Percentiles rank a stretch among this genome's conserved stretches.
Conservation (phyloP, 148 eudicot species). For the Diospyros lotus region DNA sequence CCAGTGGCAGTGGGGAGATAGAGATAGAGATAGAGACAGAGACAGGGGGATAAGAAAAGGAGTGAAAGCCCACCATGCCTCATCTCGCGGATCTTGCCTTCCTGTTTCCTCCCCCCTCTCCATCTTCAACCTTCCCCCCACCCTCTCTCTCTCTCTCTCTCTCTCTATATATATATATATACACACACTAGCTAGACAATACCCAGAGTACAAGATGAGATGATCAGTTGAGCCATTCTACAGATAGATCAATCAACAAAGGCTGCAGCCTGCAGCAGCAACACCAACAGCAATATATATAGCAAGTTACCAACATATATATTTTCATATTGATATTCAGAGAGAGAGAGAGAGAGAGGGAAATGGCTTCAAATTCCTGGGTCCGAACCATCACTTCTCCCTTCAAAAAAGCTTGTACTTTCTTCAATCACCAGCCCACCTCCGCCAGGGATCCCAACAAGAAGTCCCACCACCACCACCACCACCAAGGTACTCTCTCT, state of each 20-base stretch:
- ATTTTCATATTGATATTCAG: neutral
- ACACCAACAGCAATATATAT: neutral
- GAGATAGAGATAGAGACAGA: too few relatives aligned
- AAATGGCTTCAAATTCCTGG: constrained; percentile 35
- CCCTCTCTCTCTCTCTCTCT: constrained; percentile 3
- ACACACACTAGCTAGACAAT: neutral
- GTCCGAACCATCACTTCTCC: constrained; percentile 68
- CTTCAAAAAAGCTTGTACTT: constrained; percentile 71
- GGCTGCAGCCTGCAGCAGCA: neutral
- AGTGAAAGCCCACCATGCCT: constrained; percentile 24
- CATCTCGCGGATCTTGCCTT: constrained; percentile 81
- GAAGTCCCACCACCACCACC: constrained; percentile 22
- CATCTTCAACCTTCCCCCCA: neutral
- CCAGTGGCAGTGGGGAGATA: too few relatives aligned
- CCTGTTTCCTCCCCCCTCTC: constrained; percentile 12
- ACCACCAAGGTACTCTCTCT: constrained; percentile 32
- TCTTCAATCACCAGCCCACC: constrained; percentile 46
- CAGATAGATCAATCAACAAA: neutral
- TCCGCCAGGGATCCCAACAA: constrained; percentile 14
- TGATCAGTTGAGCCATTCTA: neutral
- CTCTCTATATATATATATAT: neutral
- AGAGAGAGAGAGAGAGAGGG: constrained; percentile 11
- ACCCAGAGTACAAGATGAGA: too few relatives aligned
- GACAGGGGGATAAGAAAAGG: constrained; percentile 14
- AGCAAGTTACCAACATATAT: neutral